Conservation (phyloP, 371 early-diverging fungal genomes). For the Chytridium lagenaria region DNA sequence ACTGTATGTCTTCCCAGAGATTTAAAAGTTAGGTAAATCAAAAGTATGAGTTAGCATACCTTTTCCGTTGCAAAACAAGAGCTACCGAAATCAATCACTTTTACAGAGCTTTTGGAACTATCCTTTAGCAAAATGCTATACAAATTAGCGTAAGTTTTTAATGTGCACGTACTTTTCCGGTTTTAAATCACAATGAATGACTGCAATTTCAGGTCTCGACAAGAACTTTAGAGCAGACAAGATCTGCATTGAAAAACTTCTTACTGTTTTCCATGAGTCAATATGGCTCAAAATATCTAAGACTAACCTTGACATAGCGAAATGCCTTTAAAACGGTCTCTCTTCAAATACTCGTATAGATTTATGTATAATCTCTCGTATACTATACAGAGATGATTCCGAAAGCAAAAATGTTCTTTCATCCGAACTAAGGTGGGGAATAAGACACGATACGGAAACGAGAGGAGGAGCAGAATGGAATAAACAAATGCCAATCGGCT, state of each 20-base stretch:
- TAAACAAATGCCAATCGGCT: too few species aligned
- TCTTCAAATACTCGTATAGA: conserved; percentile 30
- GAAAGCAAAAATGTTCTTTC: conserved; percentile 49
- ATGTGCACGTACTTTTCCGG: conserved; percentile 70
- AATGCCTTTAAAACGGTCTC: conserved; percentile 30
- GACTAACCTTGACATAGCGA: conserved; percentile 14
- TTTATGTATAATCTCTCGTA: conserved; percentile 57
- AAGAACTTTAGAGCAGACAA: conserved; percentile 42
- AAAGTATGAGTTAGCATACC: too few species aligned
- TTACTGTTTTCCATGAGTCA: too few species aligned
- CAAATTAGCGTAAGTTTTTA: conserved; percentile 40
- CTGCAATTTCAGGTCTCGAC: conserved; percentile 80
- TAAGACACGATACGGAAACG: not conserved
- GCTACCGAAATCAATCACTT: conserved; percentile 63
- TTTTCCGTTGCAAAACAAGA: conserved; percentile 44
- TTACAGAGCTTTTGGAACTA: conserved; percentile 82
- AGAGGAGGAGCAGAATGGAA: not conserved
- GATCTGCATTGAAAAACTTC: conserved; percentile 67
- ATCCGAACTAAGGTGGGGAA: conserved; percentile 40
- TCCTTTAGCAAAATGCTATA: conserved; percentile 82
- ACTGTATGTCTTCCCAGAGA: conserved; percentile 79
- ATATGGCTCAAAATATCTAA: too few species aligned
- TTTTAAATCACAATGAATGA: conserved; percentile 92
- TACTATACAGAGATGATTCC: conserved; percentile 58
- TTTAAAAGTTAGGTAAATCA: too few species aligned